Evolutionary conservation across 2,329 filamentous ascomycete species (phyloP).

Genomic region (Blumeriella jaapii): DNA sequence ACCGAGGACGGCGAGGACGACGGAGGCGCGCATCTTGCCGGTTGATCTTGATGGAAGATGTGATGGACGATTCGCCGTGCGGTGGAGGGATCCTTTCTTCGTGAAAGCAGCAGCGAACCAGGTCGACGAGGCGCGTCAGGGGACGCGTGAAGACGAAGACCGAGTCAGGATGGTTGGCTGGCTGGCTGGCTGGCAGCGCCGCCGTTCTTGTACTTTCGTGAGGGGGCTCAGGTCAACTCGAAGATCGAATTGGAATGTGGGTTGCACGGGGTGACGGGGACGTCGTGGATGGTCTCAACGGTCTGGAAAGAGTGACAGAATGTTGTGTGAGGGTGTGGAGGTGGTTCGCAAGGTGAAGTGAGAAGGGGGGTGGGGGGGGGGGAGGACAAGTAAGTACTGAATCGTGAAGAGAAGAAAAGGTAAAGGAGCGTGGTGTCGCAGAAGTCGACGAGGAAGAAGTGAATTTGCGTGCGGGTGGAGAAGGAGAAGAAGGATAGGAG

Average conservation of each 20-base stretch:
- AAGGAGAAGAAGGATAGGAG: constrained; percentile 15
- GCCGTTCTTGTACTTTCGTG: constrained; percentile 9
- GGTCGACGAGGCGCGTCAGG: too few relatives aligned
- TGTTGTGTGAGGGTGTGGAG: constrained; percentile 1
- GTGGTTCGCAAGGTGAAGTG: too few relatives aligned
- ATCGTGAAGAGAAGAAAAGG: too few relatives aligned
- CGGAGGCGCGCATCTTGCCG: constrained; percentile 32
- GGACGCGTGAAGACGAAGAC: too few relatives aligned
- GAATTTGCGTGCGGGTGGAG: constrained; percentile 5
- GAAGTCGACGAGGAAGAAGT: constrained; percentile 16
- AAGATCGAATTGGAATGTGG: background rate
- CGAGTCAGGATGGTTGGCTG: too few relatives aligned
- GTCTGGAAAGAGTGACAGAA: constrained; percentile 14
- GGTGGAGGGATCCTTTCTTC: constrained; percentile 15
- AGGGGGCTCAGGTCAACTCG: background rate
- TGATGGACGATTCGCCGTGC: constrained; percentile 6
- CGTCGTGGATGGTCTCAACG: constrained; percentile 4
- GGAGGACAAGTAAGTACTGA: too few relatives aligned
- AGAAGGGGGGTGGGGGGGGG: too few relatives aligned
- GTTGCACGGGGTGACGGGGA: constrained; percentile 1
- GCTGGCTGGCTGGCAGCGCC: too few relatives aligned
- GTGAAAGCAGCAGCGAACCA: constrained; percentile 18
- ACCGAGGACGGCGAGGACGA: constrained; percentile 27
- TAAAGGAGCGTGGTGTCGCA: constrained; percentile 15
- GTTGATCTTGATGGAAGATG: too few relatives aligned